A percentile compares a stretch with the other conserved stretches of the same genome.
These are phyloP conservation scores for Xylogone sp. DNA, from an alignment of 2,329 filamentous ascomycete species.

Conservation along the genomic window DNA sequence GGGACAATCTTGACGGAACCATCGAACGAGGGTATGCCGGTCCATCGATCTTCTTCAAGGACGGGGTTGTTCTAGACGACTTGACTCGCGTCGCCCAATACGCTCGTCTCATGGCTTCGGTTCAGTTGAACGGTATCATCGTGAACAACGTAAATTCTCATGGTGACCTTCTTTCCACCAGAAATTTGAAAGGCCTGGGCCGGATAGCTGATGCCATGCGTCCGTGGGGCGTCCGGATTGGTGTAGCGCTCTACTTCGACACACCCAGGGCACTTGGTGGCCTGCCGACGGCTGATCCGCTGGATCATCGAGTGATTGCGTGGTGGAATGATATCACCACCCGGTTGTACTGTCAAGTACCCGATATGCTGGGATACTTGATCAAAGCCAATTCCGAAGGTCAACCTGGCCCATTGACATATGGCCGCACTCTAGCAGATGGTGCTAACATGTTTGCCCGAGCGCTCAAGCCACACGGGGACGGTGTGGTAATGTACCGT, in stretches of 20 bases:
- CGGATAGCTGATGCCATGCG: constrained; percentile 62
- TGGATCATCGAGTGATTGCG: constrained; percentile 53
- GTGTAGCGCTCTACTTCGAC: constrained; percentile 65
- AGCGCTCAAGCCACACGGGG: constrained; percentile 53
- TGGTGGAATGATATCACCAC: constrained; percentile 62
- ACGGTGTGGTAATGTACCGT: constrained; percentile 65
- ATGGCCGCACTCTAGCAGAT: constrained; percentile 65
- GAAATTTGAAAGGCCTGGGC: constrained; percentile 58
- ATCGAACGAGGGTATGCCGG: constrained; percentile 69
- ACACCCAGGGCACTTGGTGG: constrained; percentile 55
- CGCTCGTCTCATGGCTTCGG: constrained; percentile 62
- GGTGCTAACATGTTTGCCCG: constrained; percentile 66
- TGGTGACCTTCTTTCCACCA: constrained; percentile 46
- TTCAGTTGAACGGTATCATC: constrained; percentile 62
- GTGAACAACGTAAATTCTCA: constrained; percentile 74
- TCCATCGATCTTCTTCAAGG: constrained; percentile 63
- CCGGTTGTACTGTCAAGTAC: constrained; percentile 55
- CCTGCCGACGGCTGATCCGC: constrained; percentile 60
- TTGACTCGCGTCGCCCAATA: constrained; percentile 58
- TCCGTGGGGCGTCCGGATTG: constrained; percentile 63
- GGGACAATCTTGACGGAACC: constrained; percentile 66
- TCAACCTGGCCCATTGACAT: constrained; percentile 65
- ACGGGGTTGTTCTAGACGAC: constrained; percentile 53
- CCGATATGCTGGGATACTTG: constrained; percentile 65
- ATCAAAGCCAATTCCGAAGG: constrained; percentile 72